phyloP scores from a whole-genome alignment of 352 stramenopile genomes.

The Globisporangium parvum region DNA sequence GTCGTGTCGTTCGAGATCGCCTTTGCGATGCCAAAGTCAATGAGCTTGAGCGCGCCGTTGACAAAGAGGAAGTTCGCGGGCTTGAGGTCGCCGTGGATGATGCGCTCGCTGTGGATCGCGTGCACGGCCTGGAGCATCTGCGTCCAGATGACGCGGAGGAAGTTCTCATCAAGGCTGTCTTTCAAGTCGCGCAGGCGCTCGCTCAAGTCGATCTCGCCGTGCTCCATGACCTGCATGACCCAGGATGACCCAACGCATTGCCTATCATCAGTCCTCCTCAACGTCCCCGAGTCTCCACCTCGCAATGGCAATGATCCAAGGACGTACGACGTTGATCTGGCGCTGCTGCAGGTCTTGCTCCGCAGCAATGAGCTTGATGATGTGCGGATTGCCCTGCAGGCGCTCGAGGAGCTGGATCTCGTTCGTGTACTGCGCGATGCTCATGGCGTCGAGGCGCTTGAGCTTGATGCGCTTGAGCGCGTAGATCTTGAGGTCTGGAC shows the following conservation, averaged over 20 bases:
- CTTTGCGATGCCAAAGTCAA: constrained; percentile 98
- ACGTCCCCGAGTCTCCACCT: not conserved
- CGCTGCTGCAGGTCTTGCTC: constrained; percentile 87
- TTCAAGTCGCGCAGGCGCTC: constrained; percentile 84
- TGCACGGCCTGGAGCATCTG: constrained; percentile 98
- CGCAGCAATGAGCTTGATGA: constrained; percentile 94
- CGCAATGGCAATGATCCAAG: not conserved
- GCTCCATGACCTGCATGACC: constrained; percentile 91
- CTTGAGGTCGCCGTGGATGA: constrained; percentile 95
- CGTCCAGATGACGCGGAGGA: constrained; percentile 97
- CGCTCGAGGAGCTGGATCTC: constrained; percentile 94
- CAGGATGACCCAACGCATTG: not conserved
- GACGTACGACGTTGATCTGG: constrained; percentile 66
- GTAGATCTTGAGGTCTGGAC: constrained; percentile 90
- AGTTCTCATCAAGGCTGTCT: constrained; percentile 93
- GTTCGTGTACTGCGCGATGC: constrained; percentile 95
- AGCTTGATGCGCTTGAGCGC: constrained; percentile 99
- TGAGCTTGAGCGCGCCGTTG: constrained; percentile 93
- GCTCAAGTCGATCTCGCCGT: constrained; percentile 97
- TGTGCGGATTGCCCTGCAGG: constrained; percentile 92
- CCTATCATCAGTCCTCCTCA: no score
- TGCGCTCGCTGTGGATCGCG: constrained; percentile 94
- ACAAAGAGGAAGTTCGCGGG: constrained; percentile 97
- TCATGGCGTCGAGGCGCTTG: constrained; percentile 84
- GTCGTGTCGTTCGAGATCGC: constrained; percentile 97